Evolutionary conservation across 805 yeast genomes (phyloP).

Genomic region (Danielia oregonensis): DNA sequence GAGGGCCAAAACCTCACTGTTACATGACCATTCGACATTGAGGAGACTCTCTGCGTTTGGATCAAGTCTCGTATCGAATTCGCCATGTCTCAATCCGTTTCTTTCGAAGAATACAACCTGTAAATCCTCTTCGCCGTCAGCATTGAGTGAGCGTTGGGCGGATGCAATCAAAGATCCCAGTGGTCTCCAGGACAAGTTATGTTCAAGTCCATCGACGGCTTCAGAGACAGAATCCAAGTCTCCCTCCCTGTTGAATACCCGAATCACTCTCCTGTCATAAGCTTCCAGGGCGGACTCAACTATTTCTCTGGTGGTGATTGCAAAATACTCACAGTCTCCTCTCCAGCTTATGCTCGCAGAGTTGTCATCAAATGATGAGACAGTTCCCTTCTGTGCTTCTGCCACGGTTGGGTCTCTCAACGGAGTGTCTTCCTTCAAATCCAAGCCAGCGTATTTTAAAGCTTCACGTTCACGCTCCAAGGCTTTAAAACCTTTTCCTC

Average conservation of each 20-base stretch:
- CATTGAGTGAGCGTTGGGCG: constrained; percentile 61
- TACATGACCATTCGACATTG: constrained; percentile 72
- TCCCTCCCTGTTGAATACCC: constrained; percentile 82
- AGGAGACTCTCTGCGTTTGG: constrained; percentile 43
- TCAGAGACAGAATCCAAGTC: constrained; percentile 77
- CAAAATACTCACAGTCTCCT: constrained; percentile 86
- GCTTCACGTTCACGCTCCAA: constrained; percentile 57
- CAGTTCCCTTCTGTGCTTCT: constrained; percentile 63
- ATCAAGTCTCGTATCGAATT: constrained; percentile 65
- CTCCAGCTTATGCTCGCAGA: constrained; percentile 75
- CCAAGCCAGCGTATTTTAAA: constrained; percentile 63
- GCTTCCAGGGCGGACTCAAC: constrained; percentile 36
- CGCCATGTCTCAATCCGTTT: constrained; percentile 90
- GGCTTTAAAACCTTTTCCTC: constrained; percentile 87
- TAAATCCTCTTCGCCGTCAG: constrained; percentile 43
- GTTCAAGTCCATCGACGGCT: constrained; percentile 81
- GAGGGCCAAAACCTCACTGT: constrained; percentile 74
- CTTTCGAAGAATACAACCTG: constrained; percentile 81
- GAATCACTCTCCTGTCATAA: constrained; percentile 63
- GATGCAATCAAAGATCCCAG: constrained; percentile 85
- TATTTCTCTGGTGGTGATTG: constrained; percentile 60
- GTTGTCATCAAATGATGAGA: constrained; percentile 52
- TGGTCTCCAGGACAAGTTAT: constrained; percentile 80
- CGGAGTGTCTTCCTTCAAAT: constrained; percentile 51
- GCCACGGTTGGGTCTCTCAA: constrained; percentile 87